These are phyloP conservation scores for Candida glaebosa DNA, from an alignment of 805 yeast species.

Conservation along the genomic window DNA sequence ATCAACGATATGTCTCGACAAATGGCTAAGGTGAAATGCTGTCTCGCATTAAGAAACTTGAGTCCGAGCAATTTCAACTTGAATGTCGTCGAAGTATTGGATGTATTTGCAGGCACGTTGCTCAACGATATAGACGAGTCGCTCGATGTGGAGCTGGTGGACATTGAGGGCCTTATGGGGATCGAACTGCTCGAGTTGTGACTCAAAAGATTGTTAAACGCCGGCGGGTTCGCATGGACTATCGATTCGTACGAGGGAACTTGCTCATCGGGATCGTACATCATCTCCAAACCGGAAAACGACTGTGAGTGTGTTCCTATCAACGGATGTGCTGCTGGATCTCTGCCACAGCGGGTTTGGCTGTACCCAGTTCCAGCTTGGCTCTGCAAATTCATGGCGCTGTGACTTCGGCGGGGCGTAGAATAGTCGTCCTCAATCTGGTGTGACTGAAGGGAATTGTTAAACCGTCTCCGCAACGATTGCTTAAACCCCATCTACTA, in stretches of 20 bases:
- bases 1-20: constrained; percentile 74
- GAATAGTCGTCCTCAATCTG: constrained; percentile 33
- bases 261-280: constrained; percentile 28
- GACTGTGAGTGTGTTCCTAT: constrained; percentile 1
- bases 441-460: constrained; percentile 25
- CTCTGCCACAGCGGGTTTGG: neutral
- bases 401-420: constrained; percentile 8
- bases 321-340: neutral
- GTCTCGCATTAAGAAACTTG: constrained; percentile 67
- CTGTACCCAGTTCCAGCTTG: constrained; percentile 9
- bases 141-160: constrained; percentile 5
- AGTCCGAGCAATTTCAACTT: constrained; percentile 57
- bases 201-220: constrained; percentile 31
- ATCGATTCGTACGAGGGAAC: constrained; percentile 38
- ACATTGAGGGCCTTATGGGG: constrained; percentile 2
- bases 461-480: constrained; percentile 21
- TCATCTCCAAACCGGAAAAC: neutral
- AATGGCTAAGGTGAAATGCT: constrained; percentile 71
- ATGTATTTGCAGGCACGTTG: constrained; percentile 4
- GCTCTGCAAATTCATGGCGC: constrained; percentile 8
- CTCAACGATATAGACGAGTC: constrained; percentile 8
- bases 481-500: constrained; percentile 21
- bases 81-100: constrained; percentile 6
- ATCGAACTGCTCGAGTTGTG: constrained; percentile 15
- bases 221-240: neutral